Percentiles rank a stretch among this genome's conserved stretches.
Conservation (phyloP, 108 stramenopile genomes). For the Pseudonitzschia delicatissima region DNA sequence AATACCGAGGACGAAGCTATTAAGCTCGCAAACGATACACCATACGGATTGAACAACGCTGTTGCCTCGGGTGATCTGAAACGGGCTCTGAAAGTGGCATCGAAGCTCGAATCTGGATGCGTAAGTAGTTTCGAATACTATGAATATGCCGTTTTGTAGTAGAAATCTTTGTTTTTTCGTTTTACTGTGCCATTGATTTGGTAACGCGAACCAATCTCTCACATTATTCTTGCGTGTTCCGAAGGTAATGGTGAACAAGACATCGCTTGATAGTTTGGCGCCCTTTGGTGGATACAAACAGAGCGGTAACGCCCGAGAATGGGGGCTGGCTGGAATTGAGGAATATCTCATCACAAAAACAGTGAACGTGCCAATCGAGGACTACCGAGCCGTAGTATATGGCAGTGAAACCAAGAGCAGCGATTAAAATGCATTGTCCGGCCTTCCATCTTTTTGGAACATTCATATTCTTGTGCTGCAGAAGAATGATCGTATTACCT, state of each 20-base stretch:
- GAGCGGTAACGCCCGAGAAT: constrained; percentile 7
- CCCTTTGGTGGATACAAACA: constrained; percentile 9
- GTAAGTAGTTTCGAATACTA: neutral
- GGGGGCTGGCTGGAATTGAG: neutral
- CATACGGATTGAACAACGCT: constrained; percentile 64
- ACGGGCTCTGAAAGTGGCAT: constrained; percentile 35
- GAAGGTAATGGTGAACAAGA: constrained; percentile 9
- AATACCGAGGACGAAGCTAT: constrained; percentile 9
- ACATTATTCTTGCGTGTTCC: neutral
- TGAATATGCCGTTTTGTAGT: neutral
- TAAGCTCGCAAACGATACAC: constrained; percentile 53
- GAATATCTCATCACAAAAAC: constrained; percentile 6
- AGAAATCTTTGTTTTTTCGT: neutral
- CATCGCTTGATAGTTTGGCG: neutral
- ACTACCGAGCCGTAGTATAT: neutral
- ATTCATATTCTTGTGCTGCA: neutral
- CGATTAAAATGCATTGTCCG: neutral
- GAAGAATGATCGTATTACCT: neutral
- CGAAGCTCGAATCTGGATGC: constrained; percentile 50
- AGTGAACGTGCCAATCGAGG: neutral
- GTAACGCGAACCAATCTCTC: neutral
- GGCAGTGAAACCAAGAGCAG: neutral
- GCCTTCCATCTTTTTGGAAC: neutral
- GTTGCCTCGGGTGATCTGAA: constrained; percentile 32
- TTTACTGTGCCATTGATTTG: neutral